Base-by-base conservation (phyloP, 305 asterid species). In the Ajuga reptans region DNA sequence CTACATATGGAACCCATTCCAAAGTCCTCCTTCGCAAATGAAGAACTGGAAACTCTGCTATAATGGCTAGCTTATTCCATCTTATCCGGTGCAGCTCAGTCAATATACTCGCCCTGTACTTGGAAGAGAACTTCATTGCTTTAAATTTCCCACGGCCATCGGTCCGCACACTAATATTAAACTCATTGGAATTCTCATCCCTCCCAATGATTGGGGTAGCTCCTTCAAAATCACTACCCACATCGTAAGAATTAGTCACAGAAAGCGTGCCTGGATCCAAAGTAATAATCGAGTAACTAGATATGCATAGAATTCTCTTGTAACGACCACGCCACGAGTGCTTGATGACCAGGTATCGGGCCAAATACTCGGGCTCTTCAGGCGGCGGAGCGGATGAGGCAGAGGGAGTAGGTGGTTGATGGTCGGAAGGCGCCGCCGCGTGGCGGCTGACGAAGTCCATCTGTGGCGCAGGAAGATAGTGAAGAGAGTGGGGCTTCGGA, bases 271-370 rank as follows among this genome's bases (percentile, higher is more conserved):
- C 81, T 0, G 99, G 97, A 77, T 94, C 99, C 82, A 91, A 75
- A n/a, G 99, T 94, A 67, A 89, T 64, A 45, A 94, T 83, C 5
- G 83, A 52, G 71, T 76, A 75, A 80, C 51, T 78, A 1, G 99
- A 94, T 62, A 94, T 86, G 55, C 96, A 94, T 10, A 94, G 76
- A 67, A 94, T 82, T 71, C 99, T 84, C 86, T 89, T 94, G 85
- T 94, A 94, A 14, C 96, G 87, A 43, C 99, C 99, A 11, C 99
- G 89, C 99, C 99, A 94, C 14, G 99, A 94, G 81, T 94, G 99
- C 76, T 94, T 94, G 24, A 87, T 68, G 10, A 94, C 97, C 87
- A 81, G 52, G 73, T 91, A 89, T 27, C 99, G 89, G 37, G 91
- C 91, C 67, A 89, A 77, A 68, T 94, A 91, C 85, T 94, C 99